These are phyloP conservation scores for Inosperma sp. DNA, from an alignment of 768 basidiomycete species.

Conservation along the genomic window DNA sequence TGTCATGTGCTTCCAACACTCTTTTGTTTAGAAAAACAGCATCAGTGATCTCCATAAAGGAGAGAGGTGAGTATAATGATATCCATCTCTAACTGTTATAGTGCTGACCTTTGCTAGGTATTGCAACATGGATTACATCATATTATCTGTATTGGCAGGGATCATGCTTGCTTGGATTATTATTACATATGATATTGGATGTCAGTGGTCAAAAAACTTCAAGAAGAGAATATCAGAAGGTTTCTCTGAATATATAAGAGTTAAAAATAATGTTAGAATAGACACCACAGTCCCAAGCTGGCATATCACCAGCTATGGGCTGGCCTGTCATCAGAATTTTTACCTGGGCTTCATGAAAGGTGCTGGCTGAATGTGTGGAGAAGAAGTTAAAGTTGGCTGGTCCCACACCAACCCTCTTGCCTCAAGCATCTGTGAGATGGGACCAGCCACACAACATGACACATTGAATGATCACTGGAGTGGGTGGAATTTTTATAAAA, in stretches of 20 bases:
- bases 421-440: conserved; percentile 35
- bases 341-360: conserved; percentile 28
- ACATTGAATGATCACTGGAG: conserved; percentile 35
- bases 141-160: too few species aligned
- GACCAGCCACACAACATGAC: conserved; percentile 27
- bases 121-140: conserved; percentile 16
- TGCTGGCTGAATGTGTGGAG: conserved; percentile 25
- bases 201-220: too few species aligned
- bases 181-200: too few species aligned
- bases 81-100: not conserved
- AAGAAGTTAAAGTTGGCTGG: conserved; percentile 38
- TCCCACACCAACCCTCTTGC: conserved; percentile 28
- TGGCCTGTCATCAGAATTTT: conserved; percentile 25
- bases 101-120: conserved; percentile 9
- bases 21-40: not conserved
- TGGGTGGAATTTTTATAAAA: conserved; percentile 34
- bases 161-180: conserved; percentile 1
- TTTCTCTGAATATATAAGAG: conserved; percentile 9
- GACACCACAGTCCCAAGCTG: conserved; percentile 31
- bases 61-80: not conserved
- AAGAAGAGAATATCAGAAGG: not conserved
- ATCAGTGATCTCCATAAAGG: not conserved
- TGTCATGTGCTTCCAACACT: conserved; percentile 7
- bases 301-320: conserved; percentile 34
- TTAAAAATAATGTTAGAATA: conserved; percentile 1